Base-by-base conservation (phyloP, 768 basidiomycete species). In the Lyophyllum shimeji region DNA sequence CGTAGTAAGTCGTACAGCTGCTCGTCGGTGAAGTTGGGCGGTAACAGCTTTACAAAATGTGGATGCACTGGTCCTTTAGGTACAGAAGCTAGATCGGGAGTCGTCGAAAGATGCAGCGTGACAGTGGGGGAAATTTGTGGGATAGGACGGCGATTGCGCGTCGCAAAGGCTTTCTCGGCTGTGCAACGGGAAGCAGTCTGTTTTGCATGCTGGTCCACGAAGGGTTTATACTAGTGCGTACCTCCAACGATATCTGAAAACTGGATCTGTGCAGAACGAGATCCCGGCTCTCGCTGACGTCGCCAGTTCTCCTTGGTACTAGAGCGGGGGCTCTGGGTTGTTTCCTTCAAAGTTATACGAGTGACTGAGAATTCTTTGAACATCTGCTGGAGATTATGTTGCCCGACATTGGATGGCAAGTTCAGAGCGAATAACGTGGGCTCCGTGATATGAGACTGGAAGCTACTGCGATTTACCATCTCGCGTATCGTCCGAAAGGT, bases 131-230 rank as follows among this genome's bases (percentile, higher is more conserved):
- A 45, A 31, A 37, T 27, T 13, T 25, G n/a, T 17, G 53, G 46
- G 17, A 55, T 48, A 6, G 18, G 11, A 5, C 47, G 53, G 13
- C 15, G 18, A 31, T 55, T 48, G 3, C 29, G 24, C 18, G 20
- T 48, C 20, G 53, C 53, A 21, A 48, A 31, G 11, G 53, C 53
- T 15, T 55, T 55, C 24, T 55, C 46, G 12, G 53, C 53, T 55
- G 23, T n/a, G 3, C 1, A 21, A 15, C 34, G n/a, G 20, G 15
- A 3, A 17, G 29, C 9, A 29, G 4, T 29, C 29, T 4, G 9
- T n/a, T 33, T 1, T 3, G n/a, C 24, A 12, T 44, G 21, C 6
- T n/a, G 31, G 34, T 45, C 20, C 12, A 34, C 4, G 25, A 20
- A 6, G 23, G 27, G 6, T 33, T 21, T 11, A 48, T 2, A 29